Base-by-base conservation (phyloP, 2,329 filamentous ascomycete genomes). In the Chaetomiaceae sp. region DNA sequence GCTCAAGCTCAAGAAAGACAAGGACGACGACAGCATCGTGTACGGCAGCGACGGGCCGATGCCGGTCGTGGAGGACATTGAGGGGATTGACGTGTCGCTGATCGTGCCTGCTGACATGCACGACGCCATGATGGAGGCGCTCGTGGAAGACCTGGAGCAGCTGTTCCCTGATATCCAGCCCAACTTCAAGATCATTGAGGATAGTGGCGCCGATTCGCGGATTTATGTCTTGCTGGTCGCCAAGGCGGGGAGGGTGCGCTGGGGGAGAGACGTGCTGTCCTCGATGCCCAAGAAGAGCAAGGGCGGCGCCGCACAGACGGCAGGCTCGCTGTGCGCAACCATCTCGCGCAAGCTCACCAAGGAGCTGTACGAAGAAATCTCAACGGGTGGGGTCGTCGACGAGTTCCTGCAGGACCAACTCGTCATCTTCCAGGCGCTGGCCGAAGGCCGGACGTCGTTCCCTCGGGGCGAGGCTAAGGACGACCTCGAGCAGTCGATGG, bases 381-480 rank as follows among this genome's bases (percentile, higher is more conserved):
- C 64, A 7, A 61, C 68, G 1, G 69, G 72, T 2, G 75, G 79
- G 0, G 70, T 75, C 2, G 76, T 81, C 6, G 82, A 85, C 57
- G 72, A 78, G 59, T 74, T 77, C 61, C 69, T 85, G 14, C 80
- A 84, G 66, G 83, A 85, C 64, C 82, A 85, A 64, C 61, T 85
- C 22, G 69, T 84, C 3, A 70, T 81, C 17, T 83, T 84, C 61
- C 82, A 85, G 65, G 78, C 78, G 4, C 68, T 85, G 9, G 77
- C 79, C 1, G 71, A 75, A 12, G 81, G 79, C 0, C 69, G 64
- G 47, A 80, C 80, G 11, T 75, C 71, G 3, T 76, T 81, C 53
- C 71, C 69, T 11, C 61, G 70, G 36, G 49, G 58, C 47, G 60
- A 63, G 31, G 61, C 58, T 1, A 22, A 47, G 8, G 53, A 61